These are phyloP conservation scores for Stentor roeselii DNA, from an alignment of 73 alveolate genomes.

Conservation along the genomic window DNA sequence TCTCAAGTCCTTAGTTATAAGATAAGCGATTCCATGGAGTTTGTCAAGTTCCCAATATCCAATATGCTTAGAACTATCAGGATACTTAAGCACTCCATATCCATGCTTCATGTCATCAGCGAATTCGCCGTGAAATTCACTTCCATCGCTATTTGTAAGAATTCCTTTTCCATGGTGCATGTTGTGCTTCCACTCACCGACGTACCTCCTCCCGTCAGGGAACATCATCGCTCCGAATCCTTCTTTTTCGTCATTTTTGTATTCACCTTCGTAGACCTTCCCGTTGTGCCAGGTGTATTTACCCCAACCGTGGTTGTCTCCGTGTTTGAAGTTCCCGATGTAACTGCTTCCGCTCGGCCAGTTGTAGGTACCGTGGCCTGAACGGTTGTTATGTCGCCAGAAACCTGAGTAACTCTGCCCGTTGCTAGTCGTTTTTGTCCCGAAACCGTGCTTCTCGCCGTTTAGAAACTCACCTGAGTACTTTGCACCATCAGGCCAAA, in stretches of 20 bases:
- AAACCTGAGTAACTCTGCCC: conserved; percentile 30
- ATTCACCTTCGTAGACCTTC: conserved; percentile 41
- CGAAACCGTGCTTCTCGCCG: conserved; percentile 39
- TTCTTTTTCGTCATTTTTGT: conserved; percentile 34
- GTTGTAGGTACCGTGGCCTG: conserved; percentile 37
- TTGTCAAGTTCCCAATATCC: conserved; percentile 29
- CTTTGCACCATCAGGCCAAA: conserved; percentile 77
- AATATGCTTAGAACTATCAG: conserved; percentile 24
- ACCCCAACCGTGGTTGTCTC: conserved; percentile 36
- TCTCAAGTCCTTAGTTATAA: conserved; percentile 1
- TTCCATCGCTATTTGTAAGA: conserved; percentile 39
- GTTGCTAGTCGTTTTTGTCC: conserved; percentile 27
- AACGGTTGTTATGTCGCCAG: conserved; percentile 29
- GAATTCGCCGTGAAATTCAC: conserved; percentile 35
- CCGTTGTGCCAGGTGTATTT: conserved; percentile 45
- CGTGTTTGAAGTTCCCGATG: conserved; percentile 36
- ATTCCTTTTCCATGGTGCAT: conserved; percentile 51
- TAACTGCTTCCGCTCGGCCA: conserved; percentile 45
- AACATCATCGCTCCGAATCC: conserved; percentile 44
- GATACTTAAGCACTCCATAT: conserved; percentile 15
- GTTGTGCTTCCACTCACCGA: conserved; percentile 41
- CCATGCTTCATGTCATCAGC: conserved; percentile 33
- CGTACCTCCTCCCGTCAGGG: conserved; percentile 54
- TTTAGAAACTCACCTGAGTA: conserved; percentile 34
- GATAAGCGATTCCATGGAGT: conserved; percentile 25